A percentile compares a stretch with the other conserved stretches of the same genome.
These are phyloP conservation scores for Boletus subparvulus DNA, from an alignment of 768 basidiomycete species.

Conservation along the genomic window DNA sequence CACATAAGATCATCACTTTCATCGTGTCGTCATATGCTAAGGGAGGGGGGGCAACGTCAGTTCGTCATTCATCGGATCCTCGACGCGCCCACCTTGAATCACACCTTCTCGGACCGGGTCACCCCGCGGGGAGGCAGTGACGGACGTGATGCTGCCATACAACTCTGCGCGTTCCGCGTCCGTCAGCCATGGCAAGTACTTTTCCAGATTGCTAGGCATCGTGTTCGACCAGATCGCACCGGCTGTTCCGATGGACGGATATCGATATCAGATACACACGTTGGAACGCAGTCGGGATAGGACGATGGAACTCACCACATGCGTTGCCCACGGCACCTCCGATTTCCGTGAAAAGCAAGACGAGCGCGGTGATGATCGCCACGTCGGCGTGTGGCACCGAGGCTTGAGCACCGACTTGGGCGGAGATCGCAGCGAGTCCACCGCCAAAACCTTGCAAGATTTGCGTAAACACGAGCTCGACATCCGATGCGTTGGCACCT, in stretches of 20 bases:
- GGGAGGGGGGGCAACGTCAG: neutral
- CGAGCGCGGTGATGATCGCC: constrained; percentile 64
- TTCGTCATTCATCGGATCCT: too few relatives aligned
- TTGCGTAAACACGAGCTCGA: constrained; percentile 63
- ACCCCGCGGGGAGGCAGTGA: constrained; percentile 46
- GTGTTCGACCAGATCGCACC: constrained; percentile 62
- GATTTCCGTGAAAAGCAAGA: constrained; percentile 67
- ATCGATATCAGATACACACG: neutral
- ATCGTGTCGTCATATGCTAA: constrained; percentile 57
- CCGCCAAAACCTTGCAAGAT: constrained; percentile 75
- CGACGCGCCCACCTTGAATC: constrained; percentile 44
- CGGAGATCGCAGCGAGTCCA: constrained; percentile 58
- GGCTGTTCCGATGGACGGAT: constrained; percentile 34
- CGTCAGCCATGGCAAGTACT: constrained; percentile 51
- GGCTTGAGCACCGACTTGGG: constrained; percentile 64
- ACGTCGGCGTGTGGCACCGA: constrained; percentile 64
- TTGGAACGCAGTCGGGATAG: too few relatives aligned
- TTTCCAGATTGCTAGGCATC: constrained; percentile 62
- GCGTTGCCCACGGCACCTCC: constrained; percentile 68
- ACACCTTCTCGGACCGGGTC: constrained; percentile 64
- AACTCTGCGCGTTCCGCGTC: constrained; percentile 44
- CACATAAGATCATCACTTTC: constrained; percentile 54
- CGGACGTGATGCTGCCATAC: constrained; percentile 57
- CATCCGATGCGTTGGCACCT: constrained; percentile 54
- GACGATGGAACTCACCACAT: constrained; percentile 40